A percentile compares a stretch with the other conserved stretches of the same genome.
Conservation (phyloP, 148 eudicot genomes). For the Beta vulgaris region DNA sequence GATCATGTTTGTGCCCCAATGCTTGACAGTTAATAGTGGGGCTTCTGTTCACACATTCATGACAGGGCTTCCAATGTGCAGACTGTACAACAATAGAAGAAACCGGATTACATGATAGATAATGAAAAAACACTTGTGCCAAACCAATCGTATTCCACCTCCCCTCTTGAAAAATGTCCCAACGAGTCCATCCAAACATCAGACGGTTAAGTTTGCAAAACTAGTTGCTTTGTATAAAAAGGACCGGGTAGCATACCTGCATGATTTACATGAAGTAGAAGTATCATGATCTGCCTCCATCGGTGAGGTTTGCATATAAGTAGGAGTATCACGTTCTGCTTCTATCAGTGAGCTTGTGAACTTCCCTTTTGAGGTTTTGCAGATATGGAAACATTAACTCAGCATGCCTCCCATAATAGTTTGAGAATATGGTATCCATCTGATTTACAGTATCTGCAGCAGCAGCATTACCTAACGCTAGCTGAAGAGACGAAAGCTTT, state of each 20-base stretch:
- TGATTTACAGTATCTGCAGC: constrained; percentile 39
- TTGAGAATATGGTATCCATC: constrained; percentile 45
- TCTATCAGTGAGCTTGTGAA: constrained; percentile 8
- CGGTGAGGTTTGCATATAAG: too few relatives aligned
- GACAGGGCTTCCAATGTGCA: constrained; percentile 4
- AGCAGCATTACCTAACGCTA: constrained; percentile 41
- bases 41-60: neutral
- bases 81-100: neutral
- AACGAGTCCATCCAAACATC: too few relatives aligned
- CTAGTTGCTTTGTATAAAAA: too few relatives aligned
- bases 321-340: neutral
- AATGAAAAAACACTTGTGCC: too few relatives aligned
- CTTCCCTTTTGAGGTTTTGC: constrained; percentile 38
- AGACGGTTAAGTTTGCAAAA: too few relatives aligned
- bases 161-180: too few relatives aligned
- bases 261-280: neutral
- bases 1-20: neutral
- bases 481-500: constrained; percentile 74
- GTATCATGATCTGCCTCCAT: neutral
- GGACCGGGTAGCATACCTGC: neutral
- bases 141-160: too few relatives aligned
- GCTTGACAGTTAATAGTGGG: neutral
- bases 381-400: constrained; percentile 53
- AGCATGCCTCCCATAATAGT: constrained; percentile 70
- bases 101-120: too few relatives aligned